Evolutionary conservation across 2,329 filamentous ascomycete genomes (phyloP).

Genomic region (Cercospora citrullina): DNA sequence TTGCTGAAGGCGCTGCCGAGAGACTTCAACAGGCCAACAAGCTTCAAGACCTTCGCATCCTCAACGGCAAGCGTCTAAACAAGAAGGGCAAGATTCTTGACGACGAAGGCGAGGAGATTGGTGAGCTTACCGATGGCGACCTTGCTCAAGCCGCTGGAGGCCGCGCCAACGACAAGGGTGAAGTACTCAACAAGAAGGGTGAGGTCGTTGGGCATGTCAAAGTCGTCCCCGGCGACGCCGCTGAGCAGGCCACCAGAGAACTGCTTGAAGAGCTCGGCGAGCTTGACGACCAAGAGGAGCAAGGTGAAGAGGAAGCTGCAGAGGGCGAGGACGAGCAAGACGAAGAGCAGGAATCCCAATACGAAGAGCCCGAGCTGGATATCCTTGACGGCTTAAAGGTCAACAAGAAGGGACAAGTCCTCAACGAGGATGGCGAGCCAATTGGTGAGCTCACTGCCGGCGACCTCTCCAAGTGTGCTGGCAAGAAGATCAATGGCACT

Average conservation of each 20-base stretch:
- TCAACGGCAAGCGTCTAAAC: slow-evolving; percentile 58
- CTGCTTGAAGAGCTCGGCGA: slow-evolving; percentile 51
- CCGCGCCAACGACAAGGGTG: slow-evolving; percentile 53
- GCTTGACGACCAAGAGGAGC: slow-evolving; percentile 41
- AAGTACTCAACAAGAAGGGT: slow-evolving; percentile 53
- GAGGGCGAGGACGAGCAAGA: slow-evolving; percentile 32
- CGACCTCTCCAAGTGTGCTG: slow-evolving; percentile 61
- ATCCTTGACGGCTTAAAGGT: slow-evolving; percentile 56
- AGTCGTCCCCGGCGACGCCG: slow-evolving; percentile 51
- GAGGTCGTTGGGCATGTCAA: slow-evolving; percentile 53
- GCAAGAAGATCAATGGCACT: slow-evolving; percentile 65
- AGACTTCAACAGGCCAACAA: slow-evolving; percentile 46
- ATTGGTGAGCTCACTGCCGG: slow-evolving; percentile 58
- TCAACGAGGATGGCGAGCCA: slow-evolving; percentile 55
- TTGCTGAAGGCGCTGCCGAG: slow-evolving; percentile 52
- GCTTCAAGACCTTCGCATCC: slow-evolving; percentile 46
- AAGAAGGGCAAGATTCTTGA: slow-evolving; percentile 58
- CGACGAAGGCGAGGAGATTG: slow-evolving; percentile 53
- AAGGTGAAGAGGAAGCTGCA: slow-evolving; percentile 30
- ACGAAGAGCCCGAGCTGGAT: slow-evolving; percentile 43
- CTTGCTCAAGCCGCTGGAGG: slow-evolving; percentile 48
- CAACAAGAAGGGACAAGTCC: slow-evolving; percentile 59
- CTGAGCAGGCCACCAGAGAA: slow-evolving; percentile 52
- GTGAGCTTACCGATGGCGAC: slow-evolving; percentile 52
- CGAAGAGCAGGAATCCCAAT: slow-evolving; percentile 29